phyloP scores from a whole-genome alignment of 768 basidiomycete species.

The Gautieria morchelliformis region DNA sequence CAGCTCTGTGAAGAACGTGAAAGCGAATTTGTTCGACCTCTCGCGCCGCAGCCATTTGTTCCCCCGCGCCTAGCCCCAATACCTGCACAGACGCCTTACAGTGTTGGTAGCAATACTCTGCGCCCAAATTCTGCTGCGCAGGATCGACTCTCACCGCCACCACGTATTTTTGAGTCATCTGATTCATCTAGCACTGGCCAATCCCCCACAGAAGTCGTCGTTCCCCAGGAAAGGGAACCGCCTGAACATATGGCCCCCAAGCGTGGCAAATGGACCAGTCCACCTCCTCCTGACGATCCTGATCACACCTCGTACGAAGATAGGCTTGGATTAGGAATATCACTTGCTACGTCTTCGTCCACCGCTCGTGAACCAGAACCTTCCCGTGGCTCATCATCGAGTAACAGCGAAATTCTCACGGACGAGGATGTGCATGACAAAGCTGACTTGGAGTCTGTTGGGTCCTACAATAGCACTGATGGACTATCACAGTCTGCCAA shows the following conservation, averaged over 20 bases:
- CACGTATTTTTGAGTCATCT: constrained; percentile 13
- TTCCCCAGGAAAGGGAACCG: constrained; percentile 27
- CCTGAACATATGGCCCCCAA: constrained; percentile 77
- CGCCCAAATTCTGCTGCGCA: constrained; percentile 36
- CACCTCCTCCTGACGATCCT: constrained; percentile 70
- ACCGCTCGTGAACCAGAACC: constrained; percentile 46
- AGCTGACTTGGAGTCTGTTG: constrained; percentile 62
- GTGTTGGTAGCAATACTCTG: constrained; percentile 47
- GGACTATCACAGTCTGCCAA: neutral
- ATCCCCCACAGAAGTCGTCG: neutral
- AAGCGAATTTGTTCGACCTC: constrained; percentile 47
- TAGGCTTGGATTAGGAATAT: constrained; percentile 54
- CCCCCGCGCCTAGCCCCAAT: constrained; percentile 34
- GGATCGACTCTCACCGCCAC: constrained; percentile 46
- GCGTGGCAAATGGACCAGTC: constrained; percentile 76
- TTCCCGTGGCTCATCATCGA: constrained; percentile 40
- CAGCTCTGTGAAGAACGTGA: constrained; percentile 89
- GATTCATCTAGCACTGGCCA: neutral
- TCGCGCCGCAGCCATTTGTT: constrained; percentile 34
- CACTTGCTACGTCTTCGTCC: constrained; percentile 56
- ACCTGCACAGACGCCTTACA: constrained; percentile 65
- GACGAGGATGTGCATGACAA: constrained; percentile 55
- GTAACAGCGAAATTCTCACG: constrained; percentile 51
- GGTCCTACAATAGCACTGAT: constrained; percentile 40
- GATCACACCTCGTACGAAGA: constrained; percentile 61